phyloP scores from a whole-genome alignment of 305 asterid species.

The Petunia hybrid region DNA sequence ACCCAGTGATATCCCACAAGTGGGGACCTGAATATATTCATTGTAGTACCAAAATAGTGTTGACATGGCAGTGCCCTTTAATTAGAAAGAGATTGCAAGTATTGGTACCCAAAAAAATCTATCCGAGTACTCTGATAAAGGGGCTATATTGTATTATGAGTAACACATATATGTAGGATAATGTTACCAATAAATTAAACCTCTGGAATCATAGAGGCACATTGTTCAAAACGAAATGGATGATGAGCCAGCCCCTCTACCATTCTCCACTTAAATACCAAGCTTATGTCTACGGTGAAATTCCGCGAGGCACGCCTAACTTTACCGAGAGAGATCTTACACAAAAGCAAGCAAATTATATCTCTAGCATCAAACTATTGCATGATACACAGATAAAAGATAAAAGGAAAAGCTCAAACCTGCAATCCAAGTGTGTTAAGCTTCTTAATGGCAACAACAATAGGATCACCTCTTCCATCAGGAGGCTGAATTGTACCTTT shows the following conservation, averaged over 20 bases:
- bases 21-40: neutral
- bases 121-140: neutral
- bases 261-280: no score
- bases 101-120: neutral
- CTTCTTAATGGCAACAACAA: constrained; percentile 77
- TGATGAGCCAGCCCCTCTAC: no score
- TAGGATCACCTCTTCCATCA: constrained; percentile 48
- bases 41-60: neutral
- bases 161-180: neutral
- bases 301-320: no score
- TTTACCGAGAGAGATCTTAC: neutral
- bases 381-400: neutral
- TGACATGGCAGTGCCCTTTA: constrained; percentile 12
- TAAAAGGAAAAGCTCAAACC: constrained; percentile 47
- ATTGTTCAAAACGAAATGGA: no score
- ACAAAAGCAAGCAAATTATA: neutral
- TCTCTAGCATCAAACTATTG: neutral
- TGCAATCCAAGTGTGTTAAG: constrained; percentile 76
- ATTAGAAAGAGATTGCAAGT: neutral
- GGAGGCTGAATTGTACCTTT: constrained; percentile 64
- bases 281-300: no score
- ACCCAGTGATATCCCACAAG: no score
- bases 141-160: neutral
- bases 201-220: no score
- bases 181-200: no score